These are phyloP conservation scores for Hordeum marinum DNA, from an alignment of 176 grass and related monocot species.

Conservation along the genomic window DNA sequence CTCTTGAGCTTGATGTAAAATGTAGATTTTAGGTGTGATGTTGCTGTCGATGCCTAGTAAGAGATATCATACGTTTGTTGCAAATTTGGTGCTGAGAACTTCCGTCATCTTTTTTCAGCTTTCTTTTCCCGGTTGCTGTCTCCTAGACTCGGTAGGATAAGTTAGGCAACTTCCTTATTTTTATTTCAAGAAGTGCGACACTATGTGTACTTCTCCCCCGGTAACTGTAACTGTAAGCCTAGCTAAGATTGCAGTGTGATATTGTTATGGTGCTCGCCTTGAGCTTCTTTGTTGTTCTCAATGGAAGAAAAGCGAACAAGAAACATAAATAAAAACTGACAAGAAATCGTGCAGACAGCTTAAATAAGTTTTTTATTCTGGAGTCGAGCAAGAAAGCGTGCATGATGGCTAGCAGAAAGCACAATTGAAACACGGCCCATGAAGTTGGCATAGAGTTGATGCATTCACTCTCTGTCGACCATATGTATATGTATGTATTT, in stretches of 20 bases:
- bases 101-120: neutral
- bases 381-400: neutral
- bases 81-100: neutral
- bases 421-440: neutral
- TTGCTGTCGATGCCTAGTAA: neutral
- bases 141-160: too few species aligned
- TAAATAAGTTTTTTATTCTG: neutral
- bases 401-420: neutral
- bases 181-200: neutral
- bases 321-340: neutral
- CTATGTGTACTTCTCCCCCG: neutral
- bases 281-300: neutral
- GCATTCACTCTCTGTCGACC: neutral
- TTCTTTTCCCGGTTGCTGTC: neutral
- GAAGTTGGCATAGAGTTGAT: neutral
- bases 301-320: neutral
- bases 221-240: neutral
- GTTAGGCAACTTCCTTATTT: neutral
- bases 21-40: neutral
- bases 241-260: neutral
- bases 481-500: neutral
- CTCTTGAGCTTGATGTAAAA: conserved; percentile 27
- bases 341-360: neutral
- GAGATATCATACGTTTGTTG: neutral
- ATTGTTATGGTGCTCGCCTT: neutral